Base-by-base conservation (phyloP, 2,329 filamentous ascomycete genomes). In the Colletotrichum cordylinicola region DNA sequence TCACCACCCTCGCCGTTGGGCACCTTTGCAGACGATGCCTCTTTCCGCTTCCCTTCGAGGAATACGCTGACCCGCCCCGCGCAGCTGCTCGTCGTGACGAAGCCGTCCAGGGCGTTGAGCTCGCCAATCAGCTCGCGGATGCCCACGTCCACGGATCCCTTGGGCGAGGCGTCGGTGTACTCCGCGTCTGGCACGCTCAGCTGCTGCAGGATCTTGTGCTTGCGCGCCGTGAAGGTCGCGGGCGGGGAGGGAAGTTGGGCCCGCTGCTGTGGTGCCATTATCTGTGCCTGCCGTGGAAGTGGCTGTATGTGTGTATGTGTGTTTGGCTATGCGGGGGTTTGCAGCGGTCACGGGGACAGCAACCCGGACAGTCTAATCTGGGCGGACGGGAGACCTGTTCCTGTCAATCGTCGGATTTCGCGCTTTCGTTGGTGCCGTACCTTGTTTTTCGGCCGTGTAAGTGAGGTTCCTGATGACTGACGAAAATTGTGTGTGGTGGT, bases 1-100 rank as follows among this genome's bases (percentile, higher is more conserved):
- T 35, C 18, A 3, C 4, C 16, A 18, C 8, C n/a, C 5, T 35
- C 58, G 4, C 55, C 55, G 6, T 29, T 10, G 7, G 55, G 15
- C 27, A 9, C 9, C 8, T 18, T 71, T 5, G 76, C 21, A 37
- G 16, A 37, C 6, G 31, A 16, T 13, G 58, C 1, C 52, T 13
- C n/a, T 78, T 16, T 66, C 70, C 29, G 78, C 78, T 79, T 91
- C 1, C 96, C 96, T 85, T 98, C 96, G 1, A 98, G 87, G 81
- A 98, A 98, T 6, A 98, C 94, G 78, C 94, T 96, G 62, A 98
- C 91, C 68, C 96, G 89, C 1, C 96, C 96, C 3, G 95, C 94
- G 83, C 96, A 98, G 84, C 96, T 98, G 85, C 96, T 98, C 4
- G 96, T 98, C 2, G 96, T 98, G 39, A 98, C 95, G 55, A 96